phyloP scores from a whole-genome alignment of 2,329 filamentous ascomycete species.

The Fusarium equiseti region DNA sequence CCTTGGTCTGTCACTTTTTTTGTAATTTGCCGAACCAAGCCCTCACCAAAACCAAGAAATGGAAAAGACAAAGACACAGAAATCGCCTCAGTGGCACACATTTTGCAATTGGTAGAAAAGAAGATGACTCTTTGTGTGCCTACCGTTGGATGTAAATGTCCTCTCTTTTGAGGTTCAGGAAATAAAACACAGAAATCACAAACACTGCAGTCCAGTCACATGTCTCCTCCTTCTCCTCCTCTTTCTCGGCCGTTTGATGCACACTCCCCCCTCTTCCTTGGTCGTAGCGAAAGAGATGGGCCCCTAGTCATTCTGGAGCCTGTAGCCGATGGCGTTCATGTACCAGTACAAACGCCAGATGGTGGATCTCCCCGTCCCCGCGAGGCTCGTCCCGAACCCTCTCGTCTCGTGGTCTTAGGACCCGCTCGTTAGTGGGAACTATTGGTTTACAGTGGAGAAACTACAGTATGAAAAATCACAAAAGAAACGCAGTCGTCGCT shows the following conservation, averaged over 20 bases:
- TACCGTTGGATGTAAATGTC: neutral
- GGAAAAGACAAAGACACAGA: constrained; percentile 2
- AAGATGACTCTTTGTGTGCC: neutral
- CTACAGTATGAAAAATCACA: constrained; percentile 23
- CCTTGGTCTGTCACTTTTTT: neutral
- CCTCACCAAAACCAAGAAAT: neutral
- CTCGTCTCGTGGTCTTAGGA: constrained; percentile 20
- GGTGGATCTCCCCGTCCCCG: constrained; percentile 25
- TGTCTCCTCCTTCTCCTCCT: constrained; percentile 25
- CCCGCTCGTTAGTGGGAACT: constrained; percentile 26
- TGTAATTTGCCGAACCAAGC: constrained; percentile 25
- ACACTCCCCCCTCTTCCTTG: constrained; percentile 34
- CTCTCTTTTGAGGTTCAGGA: neutral
- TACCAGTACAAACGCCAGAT: constrained; percentile 28
- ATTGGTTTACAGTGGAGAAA: constrained; percentile 26
- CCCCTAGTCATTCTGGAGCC: neutral
- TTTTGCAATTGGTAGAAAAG: neutral
- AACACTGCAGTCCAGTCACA: constrained; percentile 32
- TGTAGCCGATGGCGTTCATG: constrained; percentile 18
- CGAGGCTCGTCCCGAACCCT: constrained; percentile 40
- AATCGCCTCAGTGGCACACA: constrained; percentile 8
- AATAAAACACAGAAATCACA: constrained; percentile 12
- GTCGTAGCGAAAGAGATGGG: constrained; percentile 18
- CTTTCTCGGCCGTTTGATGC: constrained; percentile 19
- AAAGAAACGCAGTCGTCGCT: neutral